These are phyloP conservation scores for Miamiensis avidus DNA, from an alignment of 169 alveolate genomes.

Conservation along the genomic window DNA sequence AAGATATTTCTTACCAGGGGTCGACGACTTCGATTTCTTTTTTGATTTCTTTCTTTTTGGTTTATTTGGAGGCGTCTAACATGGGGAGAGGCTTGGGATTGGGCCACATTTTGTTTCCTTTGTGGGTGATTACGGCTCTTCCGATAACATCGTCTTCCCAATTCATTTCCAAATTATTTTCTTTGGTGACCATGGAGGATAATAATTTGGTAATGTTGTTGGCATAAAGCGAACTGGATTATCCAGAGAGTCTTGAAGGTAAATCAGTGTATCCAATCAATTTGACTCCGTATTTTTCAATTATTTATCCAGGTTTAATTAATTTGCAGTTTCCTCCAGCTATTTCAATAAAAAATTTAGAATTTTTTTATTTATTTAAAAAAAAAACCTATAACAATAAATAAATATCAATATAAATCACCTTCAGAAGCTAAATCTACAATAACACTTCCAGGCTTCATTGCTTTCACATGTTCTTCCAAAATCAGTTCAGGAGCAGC, in stretches of 20 bases:
- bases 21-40: conserved; percentile 15
- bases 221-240: conserved; percentile 20
- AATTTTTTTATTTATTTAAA: too few relatives aligned
- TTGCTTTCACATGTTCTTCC: conserved; percentile 79
- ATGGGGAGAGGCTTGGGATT: conserved; percentile 44
- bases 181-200: conserved; percentile 26
- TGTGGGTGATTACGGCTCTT: conserved; percentile 37
- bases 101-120: conserved; percentile 52
- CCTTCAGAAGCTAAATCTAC: conserved; percentile 92
- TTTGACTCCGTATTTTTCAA: conserved; percentile 81
- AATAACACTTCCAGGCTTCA: conserved; percentile 90
- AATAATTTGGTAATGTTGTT: conserved; percentile 33
- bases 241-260: conserved; percentile 85
- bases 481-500: conserved; percentile 89
- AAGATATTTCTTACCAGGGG: conserved; percentile 15
- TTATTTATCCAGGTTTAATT: conserved; percentile 73
- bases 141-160: conserved; percentile 38
- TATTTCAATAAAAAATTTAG: too few relatives aligned
- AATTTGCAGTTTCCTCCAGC: conserved; percentile 91
- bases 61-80: conserved; percentile 24
- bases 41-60: conserved; percentile 2
- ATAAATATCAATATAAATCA: too few relatives aligned
- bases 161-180: conserved; percentile 16
- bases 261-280: conserved; percentile 89
- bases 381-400: too few relatives aligned